Evolutionary conservation across 192 early-diverging fungal genomes (phyloP).

Genomic region (Backusella luteola): DNA sequence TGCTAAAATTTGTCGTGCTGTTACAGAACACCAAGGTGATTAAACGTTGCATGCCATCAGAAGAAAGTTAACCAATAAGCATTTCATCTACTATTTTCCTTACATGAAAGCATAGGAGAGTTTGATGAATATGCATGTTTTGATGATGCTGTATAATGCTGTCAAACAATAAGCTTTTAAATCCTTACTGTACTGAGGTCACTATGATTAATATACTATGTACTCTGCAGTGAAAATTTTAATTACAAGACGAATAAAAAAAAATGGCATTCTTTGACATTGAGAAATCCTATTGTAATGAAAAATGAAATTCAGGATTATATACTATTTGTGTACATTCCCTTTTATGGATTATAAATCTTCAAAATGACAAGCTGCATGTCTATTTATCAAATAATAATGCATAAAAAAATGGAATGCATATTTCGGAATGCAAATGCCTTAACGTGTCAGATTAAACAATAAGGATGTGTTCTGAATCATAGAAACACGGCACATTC

Average conservation of each 20-base stretch:
- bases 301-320: neutral
- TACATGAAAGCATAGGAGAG: neutral
- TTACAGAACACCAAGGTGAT: neutral
- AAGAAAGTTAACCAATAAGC: neutral
- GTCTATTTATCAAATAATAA: neutral
- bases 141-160: neutral
- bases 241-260: neutral
- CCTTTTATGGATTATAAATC: neutral
- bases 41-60: neutral
- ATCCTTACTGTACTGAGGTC: neutral
- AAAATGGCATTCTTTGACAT: neutral
- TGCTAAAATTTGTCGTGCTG: neutral
- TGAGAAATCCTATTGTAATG: neutral
- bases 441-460: neutral
- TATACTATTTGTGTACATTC: neutral
- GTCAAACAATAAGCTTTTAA: neutral
- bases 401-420: slow-evolving; percentile 1
- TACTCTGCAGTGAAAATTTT: neutral
- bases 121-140: neutral
- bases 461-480: neutral
- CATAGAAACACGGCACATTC: neutral
- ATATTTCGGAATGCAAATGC: neutral
- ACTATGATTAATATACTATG: neutral
- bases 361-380: neutral
- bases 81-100: neutral